Percentiles rank a stretch among this genome's conserved stretches.
These are phyloP conservation scores for Suhomyces canberraensis DNA, from an alignment of 805 yeast species.

Conservation along the genomic window DNA sequence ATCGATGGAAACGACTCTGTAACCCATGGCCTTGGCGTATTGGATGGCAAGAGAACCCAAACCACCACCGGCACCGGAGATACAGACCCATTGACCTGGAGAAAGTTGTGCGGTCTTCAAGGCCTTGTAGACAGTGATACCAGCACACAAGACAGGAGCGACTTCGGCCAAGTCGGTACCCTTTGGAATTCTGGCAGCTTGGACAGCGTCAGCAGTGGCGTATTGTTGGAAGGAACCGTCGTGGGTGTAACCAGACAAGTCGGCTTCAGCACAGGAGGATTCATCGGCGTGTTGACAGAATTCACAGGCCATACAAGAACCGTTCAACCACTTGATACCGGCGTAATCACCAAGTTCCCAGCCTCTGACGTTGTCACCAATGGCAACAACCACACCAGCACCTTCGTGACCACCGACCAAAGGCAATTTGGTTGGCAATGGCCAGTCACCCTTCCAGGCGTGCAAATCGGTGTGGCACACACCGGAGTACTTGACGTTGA, in stretches of 20 bases:
- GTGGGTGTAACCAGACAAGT: slow-evolving; percentile 71
- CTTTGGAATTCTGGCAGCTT: slow-evolving; percentile 56
- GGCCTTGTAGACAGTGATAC: slow-evolving; percentile 68
- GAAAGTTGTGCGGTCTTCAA: slow-evolving; percentile 53
- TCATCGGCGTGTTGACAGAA: slow-evolving; percentile 43
- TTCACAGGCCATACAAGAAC: slow-evolving; percentile 43
- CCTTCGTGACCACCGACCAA: slow-evolving; percentile 49
- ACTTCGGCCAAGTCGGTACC: slow-evolving; percentile 54
- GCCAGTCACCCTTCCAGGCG: slow-evolving; percentile 50
- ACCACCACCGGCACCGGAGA: slow-evolving; percentile 83
- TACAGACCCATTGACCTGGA: slow-evolving; percentile 72
- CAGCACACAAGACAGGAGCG: slow-evolving; percentile 66
- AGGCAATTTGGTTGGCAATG: slow-evolving; percentile 42
- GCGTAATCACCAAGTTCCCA: slow-evolving; percentile 45
- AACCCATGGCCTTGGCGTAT: slow-evolving; percentile 75
- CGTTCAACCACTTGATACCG: slow-evolving; percentile 46
- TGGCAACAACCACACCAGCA: slow-evolving; percentile 45
- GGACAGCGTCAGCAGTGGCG: slow-evolving; percentile 63
- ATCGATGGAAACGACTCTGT: slow-evolving; percentile 64
- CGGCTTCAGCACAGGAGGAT: slow-evolving; percentile 60
- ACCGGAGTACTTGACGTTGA: slow-evolving; percentile 45
- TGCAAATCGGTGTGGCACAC: slow-evolving; percentile 48
- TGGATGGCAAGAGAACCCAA: slow-evolving; percentile 74
- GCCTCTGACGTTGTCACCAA: slow-evolving; percentile 40
- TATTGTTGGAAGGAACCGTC: slow-evolving; percentile 69